Base-by-base conservation (phyloP, 768 basidiomycete species). In the Austroboletus eburneus region DNA sequence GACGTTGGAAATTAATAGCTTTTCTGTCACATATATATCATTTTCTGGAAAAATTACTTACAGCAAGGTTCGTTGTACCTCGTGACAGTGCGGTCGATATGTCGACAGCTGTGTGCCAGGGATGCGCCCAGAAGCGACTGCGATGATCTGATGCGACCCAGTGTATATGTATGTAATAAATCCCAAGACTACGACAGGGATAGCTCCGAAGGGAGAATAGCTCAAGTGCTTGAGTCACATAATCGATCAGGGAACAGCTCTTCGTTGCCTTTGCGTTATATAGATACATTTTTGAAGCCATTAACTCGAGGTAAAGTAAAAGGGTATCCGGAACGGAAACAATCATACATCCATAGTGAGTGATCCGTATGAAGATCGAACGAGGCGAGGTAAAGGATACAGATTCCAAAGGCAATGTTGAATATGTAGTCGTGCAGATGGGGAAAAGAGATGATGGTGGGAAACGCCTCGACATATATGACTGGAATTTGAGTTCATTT, bases 281-380 rank as follows among this genome's bases (percentile, higher is more conserved):
- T 45, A 58, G 65, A 65, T 65, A 65, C 64, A 65, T 55, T 56
- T 55, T 51, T 49, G 42, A 33, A 43, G 33, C 54, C 46, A 67
- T 67, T 65, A 65, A 42, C 49, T 42, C 47, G 50, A 45, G 46
- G 45, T 67, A 65, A 25, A 51, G 42, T 65, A 65, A 27, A 6
- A 46, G 57, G 65, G 63, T 65, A 65, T 65, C 54, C 25, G 42
- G 49, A 39, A 48, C 39, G 30, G 49, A 48, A 29, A 35, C 51
- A 47, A 40, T 52, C 52, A 38, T 59, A 62, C 44, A 55, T 35
- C 27, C 62, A 58, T 64, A 42, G 39, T 39, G 51, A 56, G 39
- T 39, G 50, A 56, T 53, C 52, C 35, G 50, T 35, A 37, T 5
- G 32, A 43, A 41, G 38, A 42, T 35, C 36, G 27, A 52, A 45